Conservation (phyloP, 805 yeast species). For the Saturnispora zaruensis region DNA sequence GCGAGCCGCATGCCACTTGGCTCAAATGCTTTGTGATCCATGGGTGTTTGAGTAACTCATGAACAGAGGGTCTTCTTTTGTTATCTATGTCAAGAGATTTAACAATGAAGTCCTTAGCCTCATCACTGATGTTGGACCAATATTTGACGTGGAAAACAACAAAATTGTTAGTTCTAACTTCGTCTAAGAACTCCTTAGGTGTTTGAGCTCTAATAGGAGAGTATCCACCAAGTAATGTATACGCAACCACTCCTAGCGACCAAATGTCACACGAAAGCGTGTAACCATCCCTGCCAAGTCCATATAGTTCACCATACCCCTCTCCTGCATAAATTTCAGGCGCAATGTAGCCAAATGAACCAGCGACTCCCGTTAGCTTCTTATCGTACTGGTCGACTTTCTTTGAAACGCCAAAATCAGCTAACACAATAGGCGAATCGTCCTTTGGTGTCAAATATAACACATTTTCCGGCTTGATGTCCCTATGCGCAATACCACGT, state of each 20-base stretch:
- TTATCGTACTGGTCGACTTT: constrained; percentile 32
- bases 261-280: constrained; percentile 95
- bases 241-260: constrained; percentile 91
- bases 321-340: constrained; percentile 78
- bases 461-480: constrained; percentile 89
- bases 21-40: constrained; percentile 55
- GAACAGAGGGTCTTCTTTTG: constrained; percentile 57
- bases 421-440: constrained; percentile 70
- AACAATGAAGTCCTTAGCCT: constrained; percentile 72
- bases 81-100: constrained; percentile 65
- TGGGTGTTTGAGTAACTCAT: constrained; percentile 54
- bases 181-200: constrained; percentile 70
- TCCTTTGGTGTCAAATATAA: constrained; percentile 56
- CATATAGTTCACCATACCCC: constrained; percentile 30
- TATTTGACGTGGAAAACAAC: constrained; percentile 82
- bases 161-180: constrained; percentile 62
- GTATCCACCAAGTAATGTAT: constrained; percentile 84
- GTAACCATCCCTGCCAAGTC: constrained; percentile 52
- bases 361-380: constrained; percentile 34
- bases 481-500: constrained; percentile 81
- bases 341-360: constrained; percentile 94
- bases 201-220: constrained; percentile 86
- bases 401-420: constrained; percentile 95
- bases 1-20: constrained; percentile 7
- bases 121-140: constrained; percentile 74